Evolutionary conservation across 805 yeast genomes (phyloP).

Genomic region (Starmerella stigmatis): DNA sequence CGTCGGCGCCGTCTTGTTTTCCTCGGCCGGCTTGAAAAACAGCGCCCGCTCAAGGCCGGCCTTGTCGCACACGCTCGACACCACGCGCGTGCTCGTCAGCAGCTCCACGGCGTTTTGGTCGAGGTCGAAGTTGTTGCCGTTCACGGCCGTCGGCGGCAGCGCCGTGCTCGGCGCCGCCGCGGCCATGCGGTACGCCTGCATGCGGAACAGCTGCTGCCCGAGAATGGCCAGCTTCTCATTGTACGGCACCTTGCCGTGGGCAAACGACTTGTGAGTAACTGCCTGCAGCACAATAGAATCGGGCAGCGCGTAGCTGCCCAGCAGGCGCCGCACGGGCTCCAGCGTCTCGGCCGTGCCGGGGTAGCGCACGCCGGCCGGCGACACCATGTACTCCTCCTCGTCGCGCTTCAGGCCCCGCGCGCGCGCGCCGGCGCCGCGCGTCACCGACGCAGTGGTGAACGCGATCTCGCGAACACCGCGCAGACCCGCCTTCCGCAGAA

Average conservation of each 20-base stretch:
- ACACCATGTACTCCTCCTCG: slow-evolving; percentile 33
- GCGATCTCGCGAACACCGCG: slow-evolving; percentile 13
- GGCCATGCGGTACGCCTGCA: slow-evolving; percentile 22
- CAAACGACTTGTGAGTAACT: slow-evolving; percentile 88
- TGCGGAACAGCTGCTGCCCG: slow-evolving; percentile 35
- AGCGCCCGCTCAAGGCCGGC: slow-evolving; percentile 26
- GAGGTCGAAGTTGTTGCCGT: slow-evolving; percentile 28
- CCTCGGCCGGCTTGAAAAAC: slow-evolving; percentile 26
- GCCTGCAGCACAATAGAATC: slow-evolving; percentile 63
- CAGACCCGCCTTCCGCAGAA: neutral
- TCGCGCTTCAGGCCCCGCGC: slow-evolving; percentile 23
- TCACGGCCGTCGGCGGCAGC: slow-evolving; percentile 13
- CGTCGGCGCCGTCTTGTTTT: slow-evolving; percentile 32
- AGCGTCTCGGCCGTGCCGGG: slow-evolving; percentile 44
- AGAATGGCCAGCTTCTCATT: slow-evolving; percentile 72
- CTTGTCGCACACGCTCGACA: slow-evolving; percentile 25
- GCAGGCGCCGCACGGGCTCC: slow-evolving; percentile 39
- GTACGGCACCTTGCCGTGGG: slow-evolving; percentile 80
- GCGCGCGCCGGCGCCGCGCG: neutral
- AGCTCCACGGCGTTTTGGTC: slow-evolving; percentile 25
- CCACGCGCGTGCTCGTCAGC: slow-evolving; percentile 25
- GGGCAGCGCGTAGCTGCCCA: slow-evolving; percentile 44
- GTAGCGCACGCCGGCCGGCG: slow-evolving; percentile 42
- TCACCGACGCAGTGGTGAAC: slow-evolving; percentile 4
- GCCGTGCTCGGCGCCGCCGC: slow-evolving; percentile 11